phyloP scores from a whole-genome alignment of 2,329 filamentous ascomycete species.

The Orbilia blumenaviensis region DNA sequence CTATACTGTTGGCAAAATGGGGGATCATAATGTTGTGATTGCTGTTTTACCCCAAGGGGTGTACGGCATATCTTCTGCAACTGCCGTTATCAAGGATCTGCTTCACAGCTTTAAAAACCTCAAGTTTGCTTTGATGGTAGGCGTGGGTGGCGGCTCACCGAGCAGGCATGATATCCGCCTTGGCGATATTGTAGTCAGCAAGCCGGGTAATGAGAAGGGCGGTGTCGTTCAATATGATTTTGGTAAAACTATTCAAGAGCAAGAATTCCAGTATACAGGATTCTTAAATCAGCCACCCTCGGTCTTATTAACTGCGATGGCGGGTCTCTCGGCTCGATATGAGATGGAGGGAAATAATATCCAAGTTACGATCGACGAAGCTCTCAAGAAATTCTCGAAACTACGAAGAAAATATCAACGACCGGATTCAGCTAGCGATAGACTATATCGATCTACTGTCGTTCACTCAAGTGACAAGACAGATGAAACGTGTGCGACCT shows the following conservation, averaged over 20 bases:
- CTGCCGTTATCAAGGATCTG: slow-evolving; percentile 59
- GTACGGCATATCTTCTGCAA: slow-evolving; percentile 59
- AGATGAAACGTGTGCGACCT: not conserved
- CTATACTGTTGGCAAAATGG: slow-evolving; percentile 59
- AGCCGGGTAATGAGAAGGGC: slow-evolving; percentile 19
- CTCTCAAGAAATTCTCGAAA: not conserved
- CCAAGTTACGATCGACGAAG: not conserved
- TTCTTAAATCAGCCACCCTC: not conserved
- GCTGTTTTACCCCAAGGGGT: slow-evolving; percentile 58
- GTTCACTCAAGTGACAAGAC: not conserved
- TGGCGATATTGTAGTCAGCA: slow-evolving; percentile 59
- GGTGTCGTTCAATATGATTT: not conserved
- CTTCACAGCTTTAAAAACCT: slow-evolving; percentile 58
- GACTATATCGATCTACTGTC: not conserved
- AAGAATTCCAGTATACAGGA: not conserved
- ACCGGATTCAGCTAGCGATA: not conserved
- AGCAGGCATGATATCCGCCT: slow-evolving; percentile 60
- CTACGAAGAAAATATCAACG: not conserved
- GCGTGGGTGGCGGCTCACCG: slow-evolving; percentile 56
- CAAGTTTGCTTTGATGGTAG: slow-evolving; percentile 58
- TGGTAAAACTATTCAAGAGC: not conserved
- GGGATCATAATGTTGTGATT: slow-evolving; percentile 59
- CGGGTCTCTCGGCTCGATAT: not conserved
- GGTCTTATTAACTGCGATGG: not conserved
- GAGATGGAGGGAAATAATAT: not conserved